Base-by-base conservation (phyloP, 2,329 filamentous ascomycete genomes). In the Dactylellina haptotyla region DNA sequence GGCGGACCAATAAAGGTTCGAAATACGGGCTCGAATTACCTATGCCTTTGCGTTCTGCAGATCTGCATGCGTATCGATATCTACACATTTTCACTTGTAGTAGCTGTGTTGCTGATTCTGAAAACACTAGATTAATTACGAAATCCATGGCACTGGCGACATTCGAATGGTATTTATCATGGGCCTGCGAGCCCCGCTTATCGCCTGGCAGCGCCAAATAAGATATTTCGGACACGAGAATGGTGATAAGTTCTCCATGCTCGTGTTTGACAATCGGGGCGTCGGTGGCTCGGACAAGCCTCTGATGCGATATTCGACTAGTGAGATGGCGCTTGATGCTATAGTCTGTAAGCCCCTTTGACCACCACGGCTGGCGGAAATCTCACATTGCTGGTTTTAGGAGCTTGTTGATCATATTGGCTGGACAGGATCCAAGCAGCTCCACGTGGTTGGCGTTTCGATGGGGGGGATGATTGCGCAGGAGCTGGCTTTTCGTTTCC, bases 391-490 rank as follows among this genome's bases (percentile, higher is more conserved):
- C 8, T 88, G 87, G 75, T 96, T 91, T 90, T 80, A 45, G 69
- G 79, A 81, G 20, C 76, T 79, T 25, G 45, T 78, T 48, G 71
- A 76, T 10, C 67, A 78, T 16, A 50, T 79, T 69, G 76, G 76
- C 6, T 78, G 77, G 77, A 51, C 80, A 61, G 75, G 84, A 79
- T 77, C 83, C 77, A 82, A 84, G 83, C 79, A 86, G 57, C 76
- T 89, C 12, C 88, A 97, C 82, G 80, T 96, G 58, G 84, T 90
- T 32, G 93, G 92, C 64, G 88, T 94, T 76, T 92, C 89, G 70
- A 90, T 96, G 86, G 92, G 92, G 75, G 92, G 93, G 67, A 96
- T 97, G 93, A 94, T 97, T 77, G 87, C 91, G 1, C 93, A 96
- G 81, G 93, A 97, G 82, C 79, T 97, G 77, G 87, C 85, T 20